These are phyloP conservation scores for Halteria grandinella DNA, from an alignment of 73 alveolate genomes.

Conservation along the genomic window DNA sequence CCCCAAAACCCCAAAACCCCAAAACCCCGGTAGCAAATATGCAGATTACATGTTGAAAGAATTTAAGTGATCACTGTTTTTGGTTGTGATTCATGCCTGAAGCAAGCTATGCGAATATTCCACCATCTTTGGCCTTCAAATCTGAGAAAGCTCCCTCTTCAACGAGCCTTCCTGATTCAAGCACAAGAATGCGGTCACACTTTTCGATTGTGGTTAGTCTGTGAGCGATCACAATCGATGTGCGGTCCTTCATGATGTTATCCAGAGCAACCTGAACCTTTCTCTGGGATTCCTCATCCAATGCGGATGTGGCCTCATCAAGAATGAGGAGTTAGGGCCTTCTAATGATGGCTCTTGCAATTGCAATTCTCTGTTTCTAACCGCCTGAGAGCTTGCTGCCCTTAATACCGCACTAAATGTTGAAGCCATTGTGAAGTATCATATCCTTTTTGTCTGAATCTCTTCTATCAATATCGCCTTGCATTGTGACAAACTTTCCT, in stretches of 20 bases:
- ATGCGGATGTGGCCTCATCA: constrained; percentile 91
- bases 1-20: too few species aligned
- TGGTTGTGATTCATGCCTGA: constrained; percentile 36
- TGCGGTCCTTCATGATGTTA: constrained; percentile 74
- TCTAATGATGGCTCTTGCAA: constrained; percentile 90
- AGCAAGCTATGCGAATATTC: constrained; percentile 26
- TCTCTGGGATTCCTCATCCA: constrained; percentile 76
- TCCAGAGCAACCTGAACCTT: constrained; percentile 75
- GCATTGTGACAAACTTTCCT: constrained; percentile 6
- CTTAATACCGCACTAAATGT: constrained; percentile 66
- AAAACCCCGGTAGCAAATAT: too few species aligned
- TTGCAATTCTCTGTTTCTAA: constrained; percentile 89
- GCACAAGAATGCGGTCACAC: constrained; percentile 78
- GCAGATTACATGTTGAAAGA: too few species aligned
- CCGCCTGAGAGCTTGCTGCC: constrained; percentile 91
- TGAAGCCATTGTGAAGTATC: constrained; percentile 44
- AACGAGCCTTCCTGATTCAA: constrained; percentile 71
- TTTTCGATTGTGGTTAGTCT: constrained; percentile 73
- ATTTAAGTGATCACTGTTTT: too few species aligned
- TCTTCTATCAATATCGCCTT: constrained; percentile 34
- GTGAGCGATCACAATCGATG: constrained; percentile 74
- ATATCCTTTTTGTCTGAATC: constrained; percentile 14
- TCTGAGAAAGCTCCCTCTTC: constrained; percentile 80
- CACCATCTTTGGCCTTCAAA: constrained; percentile 63
- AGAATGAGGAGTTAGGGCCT: constrained; percentile 72